phyloP scores from a whole-genome alignment of 352 stramenopile genomes.

The Globisporangium spiculum region DNA sequence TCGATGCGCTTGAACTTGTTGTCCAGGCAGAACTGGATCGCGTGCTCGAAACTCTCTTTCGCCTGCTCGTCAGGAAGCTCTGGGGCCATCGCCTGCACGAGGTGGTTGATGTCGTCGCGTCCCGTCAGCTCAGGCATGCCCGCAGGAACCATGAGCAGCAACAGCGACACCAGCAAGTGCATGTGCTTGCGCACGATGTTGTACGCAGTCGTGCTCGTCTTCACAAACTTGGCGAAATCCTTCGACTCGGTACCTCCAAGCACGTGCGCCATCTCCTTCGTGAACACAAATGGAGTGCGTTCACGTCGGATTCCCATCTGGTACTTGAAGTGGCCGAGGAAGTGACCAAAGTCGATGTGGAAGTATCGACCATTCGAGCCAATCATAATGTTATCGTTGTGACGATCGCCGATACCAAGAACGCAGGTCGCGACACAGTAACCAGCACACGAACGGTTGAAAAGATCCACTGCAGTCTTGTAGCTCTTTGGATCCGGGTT shows the following conservation, averaged over 20 bases:
- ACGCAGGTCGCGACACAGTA: slow-evolving; percentile 95
- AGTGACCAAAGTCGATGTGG: slow-evolving; percentile 89
- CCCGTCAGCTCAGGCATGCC: slow-evolving; percentile 83
- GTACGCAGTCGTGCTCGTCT: slow-evolving; percentile 72
- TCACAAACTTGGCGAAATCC: slow-evolving; percentile 70
- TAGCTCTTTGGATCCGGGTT: slow-evolving; percentile 66
- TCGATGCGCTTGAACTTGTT: slow-evolving; percentile 87
- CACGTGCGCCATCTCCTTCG: slow-evolving; percentile 85
- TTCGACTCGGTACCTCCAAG: slow-evolving; percentile 72
- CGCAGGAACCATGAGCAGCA: slow-evolving; percentile 86
- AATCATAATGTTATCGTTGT: slow-evolving; percentile 97
- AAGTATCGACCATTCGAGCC: slow-evolving; percentile 77
- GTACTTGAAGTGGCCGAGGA: slow-evolving; percentile 88
- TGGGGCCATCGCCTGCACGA: slow-evolving; percentile 69
- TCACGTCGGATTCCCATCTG: slow-evolving; percentile 83
- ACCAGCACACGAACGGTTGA: slow-evolving; percentile 84
- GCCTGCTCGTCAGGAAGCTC: slow-evolving; percentile 71
- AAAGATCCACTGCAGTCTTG: slow-evolving; percentile 77
- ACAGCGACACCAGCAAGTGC: slow-evolving; percentile 79
- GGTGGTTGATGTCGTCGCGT: slow-evolving; percentile 83
- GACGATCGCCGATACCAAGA: slow-evolving; percentile 92
- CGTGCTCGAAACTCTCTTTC: slow-evolving; percentile 64
- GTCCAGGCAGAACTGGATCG: slow-evolving; percentile 80
- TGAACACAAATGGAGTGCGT: slow-evolving; percentile 87
- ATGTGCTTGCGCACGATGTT: slow-evolving; percentile 82